These are phyloP conservation scores for Clavariopsis aquatica DNA, from an alignment of 495 filamentous ascomycete species.

Conservation along the genomic window DNA sequence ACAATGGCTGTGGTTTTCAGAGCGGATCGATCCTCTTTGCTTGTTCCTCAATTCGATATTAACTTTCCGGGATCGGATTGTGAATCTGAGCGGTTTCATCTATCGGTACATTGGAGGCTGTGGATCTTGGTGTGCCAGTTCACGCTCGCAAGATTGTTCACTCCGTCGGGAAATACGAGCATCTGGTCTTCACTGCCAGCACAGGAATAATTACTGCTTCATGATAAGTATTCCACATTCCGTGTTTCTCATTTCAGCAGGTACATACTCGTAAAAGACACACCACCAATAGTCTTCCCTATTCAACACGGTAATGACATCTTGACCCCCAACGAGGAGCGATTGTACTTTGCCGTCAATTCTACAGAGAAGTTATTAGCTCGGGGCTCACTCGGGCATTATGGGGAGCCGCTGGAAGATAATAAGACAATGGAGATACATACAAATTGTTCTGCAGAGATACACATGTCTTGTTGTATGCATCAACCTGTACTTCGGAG, in stretches of 20 bases:
- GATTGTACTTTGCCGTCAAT: constrained; percentile 24
- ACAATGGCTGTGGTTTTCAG: too few relatives aligned
- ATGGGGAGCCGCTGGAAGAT: neutral
- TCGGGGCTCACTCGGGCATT: neutral
- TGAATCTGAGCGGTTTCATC: neutral
- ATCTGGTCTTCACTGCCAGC: neutral
- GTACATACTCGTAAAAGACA: constrained; percentile 25
- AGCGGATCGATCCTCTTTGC: neutral
- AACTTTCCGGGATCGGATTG: too few relatives aligned
- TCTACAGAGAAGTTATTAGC: neutral
- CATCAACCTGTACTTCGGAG: constrained; percentile 16
- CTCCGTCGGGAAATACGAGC: constrained; percentile 19
- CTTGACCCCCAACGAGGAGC: constrained; percentile 18
- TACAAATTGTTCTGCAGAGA: constrained; percentile 24
- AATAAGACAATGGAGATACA: neutral
- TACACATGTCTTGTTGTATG: constrained; percentile 12
- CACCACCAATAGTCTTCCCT: constrained; percentile 25
- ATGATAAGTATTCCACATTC: constrained; percentile 1
- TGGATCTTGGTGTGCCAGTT: constrained; percentile 21
- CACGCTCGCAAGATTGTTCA: constrained; percentile 14
- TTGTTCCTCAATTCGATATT: too few relatives aligned
- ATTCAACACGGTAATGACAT: constrained; percentile 4
- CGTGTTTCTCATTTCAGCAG: too few relatives aligned
- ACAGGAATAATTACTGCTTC: constrained; percentile 14
- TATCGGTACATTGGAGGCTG: constrained; percentile 16